Base-by-base conservation (phyloP, 768 basidiomycete species). In the Lentinula sp. region DNA sequence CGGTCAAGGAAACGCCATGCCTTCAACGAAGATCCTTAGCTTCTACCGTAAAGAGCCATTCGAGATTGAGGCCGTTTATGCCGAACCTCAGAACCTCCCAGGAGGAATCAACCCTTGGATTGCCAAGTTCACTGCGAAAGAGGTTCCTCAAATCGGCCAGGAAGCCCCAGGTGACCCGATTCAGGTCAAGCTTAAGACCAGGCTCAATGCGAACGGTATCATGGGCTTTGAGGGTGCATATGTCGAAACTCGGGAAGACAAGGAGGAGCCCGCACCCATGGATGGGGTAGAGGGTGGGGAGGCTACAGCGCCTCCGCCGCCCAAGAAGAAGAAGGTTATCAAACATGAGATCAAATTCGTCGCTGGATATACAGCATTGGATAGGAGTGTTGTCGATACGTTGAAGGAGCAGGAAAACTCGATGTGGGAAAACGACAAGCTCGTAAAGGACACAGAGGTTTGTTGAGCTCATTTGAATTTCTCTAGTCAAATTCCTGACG, bases 371-470 rank as follows among this genome's bases (percentile, higher is more conserved):
- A 78, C 84, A 42, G 83, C 84, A 2, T 73, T 97, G 64, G 89
- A 92, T 68, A 76, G 82, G 69, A 70, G 79, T 5, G 61, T 82
- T 21, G 68, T 96, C 45, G 87, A 95, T 69, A 70, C 74, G 61
- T 78, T 80, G 71, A 85, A 80, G 73, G 93, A 98, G 77, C 80
- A 82, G 66, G 97, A 98, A 78, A 87, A 86, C 16, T 78, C 89
- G 76, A 92, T 99, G 93, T 83, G 89, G 72, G 83, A 90, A 32
- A 78, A 84, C 60, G 97, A 99, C 77, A 98, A 96, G 80, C 89
- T 98, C 63, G 96, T 99, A 57, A 84, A 87, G 79, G 97, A 99
- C 72, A 99, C 97, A 61, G 96, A 98, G 86, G 93, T 93, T 64
- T 39, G 83, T 76, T 62, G 39, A 50, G 18, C 31, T 55, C 67